phyloP scores from a whole-genome alignment of 208 protist genomes.

The Leishmania mexicana region DNA sequence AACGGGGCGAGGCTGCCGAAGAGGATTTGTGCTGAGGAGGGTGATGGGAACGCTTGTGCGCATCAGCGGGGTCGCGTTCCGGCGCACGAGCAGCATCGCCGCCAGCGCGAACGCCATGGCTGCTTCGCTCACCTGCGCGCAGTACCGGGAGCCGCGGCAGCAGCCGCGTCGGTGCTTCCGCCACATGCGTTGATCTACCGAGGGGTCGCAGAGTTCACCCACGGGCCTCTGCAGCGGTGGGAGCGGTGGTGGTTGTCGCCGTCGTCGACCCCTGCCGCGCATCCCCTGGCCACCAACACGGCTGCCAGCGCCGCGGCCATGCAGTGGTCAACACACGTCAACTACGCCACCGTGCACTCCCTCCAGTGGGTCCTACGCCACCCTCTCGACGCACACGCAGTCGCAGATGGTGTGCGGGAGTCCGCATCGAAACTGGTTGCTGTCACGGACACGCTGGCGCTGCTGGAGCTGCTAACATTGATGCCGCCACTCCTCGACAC shows the following conservation, averaged over 20 bases:
- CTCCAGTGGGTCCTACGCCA: conserved; percentile 25
- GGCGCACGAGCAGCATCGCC: background rate
- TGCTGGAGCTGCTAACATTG: conserved; percentile 30
- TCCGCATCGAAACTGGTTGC: background rate
- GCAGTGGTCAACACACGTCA: conserved; percentile 25
- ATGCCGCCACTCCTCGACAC: conserved; percentile 23
- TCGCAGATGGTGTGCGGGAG: background rate
- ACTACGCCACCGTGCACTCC: conserved; percentile 22
- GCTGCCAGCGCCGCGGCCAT: background rate
- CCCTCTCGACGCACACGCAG: background rate
- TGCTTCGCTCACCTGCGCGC: background rate
- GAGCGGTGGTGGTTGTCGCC: conserved; percentile 7
- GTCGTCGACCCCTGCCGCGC: background rate
- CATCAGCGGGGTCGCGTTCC: background rate
- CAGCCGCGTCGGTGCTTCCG: background rate
- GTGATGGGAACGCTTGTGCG: background rate
- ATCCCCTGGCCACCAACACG: background rate
- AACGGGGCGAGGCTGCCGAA: background rate
- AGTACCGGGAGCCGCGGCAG: background rate
- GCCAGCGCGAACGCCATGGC: background rate
- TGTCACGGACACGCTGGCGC: conserved; percentile 9
- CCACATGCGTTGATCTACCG: conserved; percentile 17
- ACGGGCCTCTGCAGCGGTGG: conserved; percentile 28
- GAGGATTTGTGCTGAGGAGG: background rate
- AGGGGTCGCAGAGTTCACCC: conserved; percentile 11